phyloP scores from a whole-genome alignment of 176 grass and related monocot genomes.

The Musa beccarii region DNA sequence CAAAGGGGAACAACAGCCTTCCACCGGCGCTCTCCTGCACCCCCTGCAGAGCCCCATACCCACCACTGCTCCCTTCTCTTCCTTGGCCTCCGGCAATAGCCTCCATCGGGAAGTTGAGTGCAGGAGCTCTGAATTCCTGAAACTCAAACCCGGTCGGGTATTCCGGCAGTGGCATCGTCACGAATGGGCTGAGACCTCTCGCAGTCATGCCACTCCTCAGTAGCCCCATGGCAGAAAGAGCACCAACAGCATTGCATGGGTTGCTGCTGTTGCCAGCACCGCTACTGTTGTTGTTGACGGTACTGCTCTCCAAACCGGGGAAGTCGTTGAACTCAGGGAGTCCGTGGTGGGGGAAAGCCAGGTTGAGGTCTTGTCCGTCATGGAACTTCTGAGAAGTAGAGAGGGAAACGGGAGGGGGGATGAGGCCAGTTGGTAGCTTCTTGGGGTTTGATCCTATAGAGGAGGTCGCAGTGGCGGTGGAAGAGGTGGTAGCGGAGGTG shows the following conservation, averaged over 20 bases:
- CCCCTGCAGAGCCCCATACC: conserved; percentile 31
- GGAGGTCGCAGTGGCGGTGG: background rate
- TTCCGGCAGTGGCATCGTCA: conserved; percentile 52
- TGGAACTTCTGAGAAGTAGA: background rate
- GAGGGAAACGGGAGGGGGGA: too few species aligned
- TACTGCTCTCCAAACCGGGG: conserved; percentile 66
- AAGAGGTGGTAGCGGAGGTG: background rate
- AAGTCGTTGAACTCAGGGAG: conserved; percentile 49
- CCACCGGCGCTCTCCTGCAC: conserved; percentile 34
- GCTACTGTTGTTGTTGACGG: conserved; percentile 18
- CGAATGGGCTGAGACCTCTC: conserved; percentile 17
- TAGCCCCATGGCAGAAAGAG: conserved; percentile 84
- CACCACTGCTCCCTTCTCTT: conserved; percentile 8
- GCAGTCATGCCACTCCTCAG: conserved; percentile 53
- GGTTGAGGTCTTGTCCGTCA: conserved; percentile 55
- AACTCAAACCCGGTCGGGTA: conserved; percentile 55
- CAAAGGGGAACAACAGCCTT: conserved; percentile 69
- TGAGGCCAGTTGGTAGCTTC: background rate
- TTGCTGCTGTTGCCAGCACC: conserved; percentile 6
- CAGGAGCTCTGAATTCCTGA: conserved; percentile 40
- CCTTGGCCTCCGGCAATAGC: conserved; percentile 20
- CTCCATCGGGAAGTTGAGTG: conserved; percentile 61
- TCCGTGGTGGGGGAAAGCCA: conserved; percentile 58
- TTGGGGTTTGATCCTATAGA: background rate
- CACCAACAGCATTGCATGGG: conserved; percentile 24